Evolutionary conservation across 2,329 filamentous ascomycete genomes (phyloP), one percentile per base, ranked within the genome.

Genomic region (Monilinia laxa): DNA sequence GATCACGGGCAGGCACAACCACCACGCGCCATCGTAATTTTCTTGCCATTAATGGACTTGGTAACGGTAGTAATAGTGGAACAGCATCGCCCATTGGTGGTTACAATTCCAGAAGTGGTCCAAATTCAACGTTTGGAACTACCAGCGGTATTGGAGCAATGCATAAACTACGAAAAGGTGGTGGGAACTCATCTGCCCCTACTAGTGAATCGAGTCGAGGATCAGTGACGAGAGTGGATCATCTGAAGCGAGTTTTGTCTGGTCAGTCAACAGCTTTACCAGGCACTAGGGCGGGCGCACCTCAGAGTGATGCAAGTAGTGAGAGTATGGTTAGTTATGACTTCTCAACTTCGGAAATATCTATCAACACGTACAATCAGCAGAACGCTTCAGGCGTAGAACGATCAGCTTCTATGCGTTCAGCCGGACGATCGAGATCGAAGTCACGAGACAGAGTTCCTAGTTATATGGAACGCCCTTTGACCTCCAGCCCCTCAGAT

Each of bases 281-380:
- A 80, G 53, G 62, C 42, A 71, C 72, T 52, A 68, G 78, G 78
- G 78, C 77, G 56, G 77, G 79, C 51, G 75, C 77, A 62, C 76
- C 77, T 35, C 78, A 83, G 62, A 85, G 84, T 67, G 81, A 82
- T 70, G 84, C 81, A 64, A 87, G 82, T 73, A 83, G 81, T 66
- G 89, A 92, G 64, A 91, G 88, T 76, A 85, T 92, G 81, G 84
- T 89, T 70, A 90, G 87, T 78, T 90, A 88, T 70, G 88, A 91
- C 66, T 83, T 85, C 70, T 84, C 85, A 55, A 81, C 85, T n/a
- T 90, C 87, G 9, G 89, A 91, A 73, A 78, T 86, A 25, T 89
- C 86, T 51, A 88, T 85, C 75, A 86, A 85, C 62, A 49, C 64
- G 23, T 55, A 60, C 56, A 66, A 59, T 11, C 71, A 73, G 52